These are phyloP conservation scores for Aspergillus tamarii DNA, from an alignment of 2,329 filamentous ascomycete species.

Conservation along the genomic window DNA sequence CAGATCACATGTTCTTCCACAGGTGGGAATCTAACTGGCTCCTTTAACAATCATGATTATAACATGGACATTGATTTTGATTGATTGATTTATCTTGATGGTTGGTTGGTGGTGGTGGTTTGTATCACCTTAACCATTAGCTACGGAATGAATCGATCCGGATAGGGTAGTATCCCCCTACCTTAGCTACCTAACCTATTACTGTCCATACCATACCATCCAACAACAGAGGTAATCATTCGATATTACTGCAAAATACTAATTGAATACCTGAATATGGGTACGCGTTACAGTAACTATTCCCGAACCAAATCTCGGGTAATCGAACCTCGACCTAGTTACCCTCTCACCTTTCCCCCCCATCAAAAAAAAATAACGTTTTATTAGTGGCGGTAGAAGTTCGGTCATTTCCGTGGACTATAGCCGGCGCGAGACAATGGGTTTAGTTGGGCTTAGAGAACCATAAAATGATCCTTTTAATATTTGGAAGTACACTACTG, in stretches of 20 bases:
- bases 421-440: not conserved
- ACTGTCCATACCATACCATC: no score
- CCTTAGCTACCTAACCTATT: no score
- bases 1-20: constrained; percentile 25
- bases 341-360: no score
- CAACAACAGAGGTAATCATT: not conserved
- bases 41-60: not conserved
- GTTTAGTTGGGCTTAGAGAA: not conserved
- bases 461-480: not conserved
- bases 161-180: no score
- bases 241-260: not conserved
- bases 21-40: constrained; percentile 18
- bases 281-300: not conserved
- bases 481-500: not conserved
- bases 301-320: not conserved
- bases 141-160: not conserved
- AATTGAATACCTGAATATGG: not conserved
- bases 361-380: not conserved
- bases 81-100: no score
- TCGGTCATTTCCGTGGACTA: not conserved
- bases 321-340: not conserved
- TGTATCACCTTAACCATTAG: not conserved
- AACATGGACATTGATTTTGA: not conserved
- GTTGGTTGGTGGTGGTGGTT: not conserved
- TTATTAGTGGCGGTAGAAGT: not conserved